A percentile compares a stretch with the other conserved stretches of the same genome.
phyloP scores from a whole-genome alignment of 805 yeast species.

The Pichia heedii region DNA sequence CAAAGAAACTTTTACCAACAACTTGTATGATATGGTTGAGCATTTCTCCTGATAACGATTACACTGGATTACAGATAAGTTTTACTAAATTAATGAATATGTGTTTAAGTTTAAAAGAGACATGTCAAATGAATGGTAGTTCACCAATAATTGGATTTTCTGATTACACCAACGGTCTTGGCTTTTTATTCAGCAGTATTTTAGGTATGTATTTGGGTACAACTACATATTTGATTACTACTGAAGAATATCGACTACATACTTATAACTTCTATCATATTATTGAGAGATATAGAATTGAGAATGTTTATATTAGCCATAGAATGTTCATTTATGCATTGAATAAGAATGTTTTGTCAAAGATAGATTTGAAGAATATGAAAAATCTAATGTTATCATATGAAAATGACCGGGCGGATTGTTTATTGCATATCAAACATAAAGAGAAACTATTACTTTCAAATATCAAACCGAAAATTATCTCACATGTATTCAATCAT shows the following conservation, averaged over 20 bases:
- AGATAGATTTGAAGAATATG: conserved; percentile 24
- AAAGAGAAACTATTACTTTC: conserved; percentile 56
- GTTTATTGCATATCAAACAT: conserved; percentile 46
- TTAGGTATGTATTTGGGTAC: conserved; percentile 84
- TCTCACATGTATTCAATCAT: conserved; percentile 74
- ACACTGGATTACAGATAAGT: conserved; percentile 47
- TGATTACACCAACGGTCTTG: conserved; percentile 75
- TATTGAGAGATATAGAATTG: conserved; percentile 67
- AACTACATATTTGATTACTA: conserved; percentile 71
- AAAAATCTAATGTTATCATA: conserved; percentile 81
- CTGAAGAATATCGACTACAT: conserved; percentile 64
- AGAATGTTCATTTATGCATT: conserved; percentile 76
- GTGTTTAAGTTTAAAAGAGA: conserved; percentile 86
- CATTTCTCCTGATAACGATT: conserved; percentile 63
- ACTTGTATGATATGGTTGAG: conserved; percentile 51
- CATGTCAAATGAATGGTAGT: conserved; percentile 69
- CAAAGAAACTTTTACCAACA: conserved; percentile 26
- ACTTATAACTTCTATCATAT: conserved; percentile 66
- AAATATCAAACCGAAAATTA: conserved; percentile 54
- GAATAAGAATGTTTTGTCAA: conserved; percentile 17
- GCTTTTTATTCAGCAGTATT: conserved; percentile 77
- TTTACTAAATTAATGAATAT: conserved; percentile 62
- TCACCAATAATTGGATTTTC: conserved; percentile 80
- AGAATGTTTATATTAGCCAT: conserved; percentile 76
- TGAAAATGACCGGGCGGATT: conserved; percentile 58